Evolutionary conservation across 2,329 filamentous ascomycete species (phyloP).

Genomic region (Colletotrichum tabaci): DNA sequence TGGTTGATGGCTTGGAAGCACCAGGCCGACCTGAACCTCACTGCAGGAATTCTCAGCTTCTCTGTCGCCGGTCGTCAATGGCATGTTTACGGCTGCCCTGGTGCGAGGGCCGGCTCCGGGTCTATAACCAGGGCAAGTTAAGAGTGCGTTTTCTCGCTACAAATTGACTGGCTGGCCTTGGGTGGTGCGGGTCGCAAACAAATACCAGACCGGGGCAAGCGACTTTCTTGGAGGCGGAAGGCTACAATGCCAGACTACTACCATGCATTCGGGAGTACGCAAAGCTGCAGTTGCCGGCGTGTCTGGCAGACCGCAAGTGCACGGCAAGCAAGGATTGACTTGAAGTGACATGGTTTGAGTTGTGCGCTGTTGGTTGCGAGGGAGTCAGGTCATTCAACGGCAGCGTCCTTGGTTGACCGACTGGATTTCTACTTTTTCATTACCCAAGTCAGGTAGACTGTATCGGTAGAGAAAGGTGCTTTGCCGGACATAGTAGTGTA

Average conservation of each 20-base stretch:
- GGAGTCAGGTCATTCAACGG: conserved; percentile 13
- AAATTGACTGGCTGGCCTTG: conserved; percentile 13
- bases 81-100: conserved; percentile 24
- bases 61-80: conserved; percentile 16
- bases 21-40: conserved; percentile 35
- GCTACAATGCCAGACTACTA: not conserved
- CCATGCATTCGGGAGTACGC: not conserved
- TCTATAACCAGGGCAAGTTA: conserved; percentile 20
- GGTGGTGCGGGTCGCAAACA: conserved; percentile 23
- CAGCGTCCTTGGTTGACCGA: conserved; percentile 1
- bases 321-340: not conserved
- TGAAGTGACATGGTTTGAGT: not conserved
- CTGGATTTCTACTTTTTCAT: not conserved
- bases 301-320: conserved; percentile 4
- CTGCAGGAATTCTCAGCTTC: not conserved
- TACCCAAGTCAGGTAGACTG: not conserved
- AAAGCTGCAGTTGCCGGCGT: conserved; percentile 12
- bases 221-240: not conserved
- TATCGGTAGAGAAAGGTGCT: not conserved
- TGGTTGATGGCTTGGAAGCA: conserved; percentile 17
- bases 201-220: conserved; percentile 25
- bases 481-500: not conserved
- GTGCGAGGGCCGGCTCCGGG: conserved; percentile 21
- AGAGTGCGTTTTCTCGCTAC: conserved; percentile 25
- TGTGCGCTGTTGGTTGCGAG: conserved; percentile 2